Conservation (phyloP, 345 rosid genomes). For the Boechera retrofracta region DNA sequence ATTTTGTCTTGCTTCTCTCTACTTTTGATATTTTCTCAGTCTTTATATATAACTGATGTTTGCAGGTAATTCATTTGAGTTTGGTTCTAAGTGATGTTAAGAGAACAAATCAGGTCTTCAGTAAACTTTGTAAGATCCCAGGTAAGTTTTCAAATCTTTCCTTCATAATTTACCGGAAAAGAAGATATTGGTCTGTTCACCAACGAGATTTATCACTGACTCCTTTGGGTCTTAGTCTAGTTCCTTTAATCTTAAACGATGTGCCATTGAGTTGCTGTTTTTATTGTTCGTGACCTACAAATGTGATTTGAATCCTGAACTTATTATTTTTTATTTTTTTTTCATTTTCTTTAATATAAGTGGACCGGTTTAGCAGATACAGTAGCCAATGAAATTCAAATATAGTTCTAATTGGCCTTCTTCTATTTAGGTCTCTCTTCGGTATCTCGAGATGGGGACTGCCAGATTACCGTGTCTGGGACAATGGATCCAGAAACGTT, state of each 20-base stretch:
- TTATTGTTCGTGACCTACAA: background rate
- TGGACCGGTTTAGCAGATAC: too few species aligned
- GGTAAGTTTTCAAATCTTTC: constrained; percentile 1
- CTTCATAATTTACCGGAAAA: too few species aligned
- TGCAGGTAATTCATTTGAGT: constrained; percentile 17
- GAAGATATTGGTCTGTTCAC: too few species aligned
- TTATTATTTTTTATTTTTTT: too few species aligned
- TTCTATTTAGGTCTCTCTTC: constrained; percentile 20
- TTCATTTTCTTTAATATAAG: too few species aligned
- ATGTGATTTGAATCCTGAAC: too few species aligned
- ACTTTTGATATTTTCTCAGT: background rate
- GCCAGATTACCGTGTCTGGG: constrained; percentile 7
- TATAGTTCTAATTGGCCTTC: background rate
- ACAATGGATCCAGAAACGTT: background rate
- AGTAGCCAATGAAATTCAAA: too few species aligned
- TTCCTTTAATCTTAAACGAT: too few species aligned
- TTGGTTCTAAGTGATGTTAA: too few species aligned
- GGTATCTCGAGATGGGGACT: background rate
- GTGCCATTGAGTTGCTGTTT: background rate
- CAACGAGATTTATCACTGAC: too few species aligned
- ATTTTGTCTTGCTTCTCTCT: background rate
- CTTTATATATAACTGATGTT: background rate
- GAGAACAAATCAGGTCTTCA: background rate
- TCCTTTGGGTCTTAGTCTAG: too few species aligned
- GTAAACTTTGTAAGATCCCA: constrained; percentile 18